These are phyloP conservation scores for Aspergillus sp. DNA, from an alignment of 2,329 filamentous ascomycete genomes.

Conservation along the genomic window DNA sequence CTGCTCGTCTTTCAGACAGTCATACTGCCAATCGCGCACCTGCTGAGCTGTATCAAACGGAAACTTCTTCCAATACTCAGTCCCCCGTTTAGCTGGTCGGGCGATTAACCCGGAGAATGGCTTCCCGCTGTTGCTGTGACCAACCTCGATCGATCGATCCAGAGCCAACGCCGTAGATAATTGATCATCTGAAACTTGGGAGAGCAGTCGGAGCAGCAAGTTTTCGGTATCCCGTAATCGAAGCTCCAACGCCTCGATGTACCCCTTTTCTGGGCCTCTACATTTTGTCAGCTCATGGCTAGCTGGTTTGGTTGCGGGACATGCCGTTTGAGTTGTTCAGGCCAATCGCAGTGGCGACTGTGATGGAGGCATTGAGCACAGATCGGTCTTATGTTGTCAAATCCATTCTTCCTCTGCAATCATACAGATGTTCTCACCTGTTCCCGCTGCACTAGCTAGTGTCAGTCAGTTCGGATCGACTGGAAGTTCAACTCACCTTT, in stretches of 20 bases:
- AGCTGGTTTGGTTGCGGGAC: neutral
- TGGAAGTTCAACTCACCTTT: conserved; percentile 30
- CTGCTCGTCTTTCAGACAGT: conserved; percentile 15
- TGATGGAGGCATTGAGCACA: conserved; percentile 36
- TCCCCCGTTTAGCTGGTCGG: conserved; percentile 30
- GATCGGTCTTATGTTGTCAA: conserved; percentile 26
- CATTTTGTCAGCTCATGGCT: neutral
- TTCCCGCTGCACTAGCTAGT: conserved; percentile 37
- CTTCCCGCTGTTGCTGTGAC: neutral
- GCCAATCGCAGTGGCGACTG: conserved; percentile 37
- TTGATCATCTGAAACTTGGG: conserved; percentile 32
- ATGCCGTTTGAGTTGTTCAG: conserved; percentile 39
- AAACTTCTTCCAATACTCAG: conserved; percentile 39
- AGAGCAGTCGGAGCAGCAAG: conserved; percentile 38
- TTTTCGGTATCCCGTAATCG: conserved; percentile 44
- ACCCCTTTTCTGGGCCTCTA: conserved; percentile 49
- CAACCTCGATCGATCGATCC: neutral
- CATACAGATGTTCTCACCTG: conserved; percentile 27
- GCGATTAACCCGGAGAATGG: conserved; percentile 16
- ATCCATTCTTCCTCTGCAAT: neutral
- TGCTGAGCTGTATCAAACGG: conserved; percentile 33
- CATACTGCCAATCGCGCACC: conserved; percentile 37
- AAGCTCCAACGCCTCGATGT: conserved; percentile 45
- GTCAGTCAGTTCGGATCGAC: neutral
- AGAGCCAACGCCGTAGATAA: conserved; percentile 24